A percentile compares a stretch with the other conserved stretches of the same genome.
Conservation (phyloP, 768 basidiomycete species). For the Lentinula lateritia region DNA sequence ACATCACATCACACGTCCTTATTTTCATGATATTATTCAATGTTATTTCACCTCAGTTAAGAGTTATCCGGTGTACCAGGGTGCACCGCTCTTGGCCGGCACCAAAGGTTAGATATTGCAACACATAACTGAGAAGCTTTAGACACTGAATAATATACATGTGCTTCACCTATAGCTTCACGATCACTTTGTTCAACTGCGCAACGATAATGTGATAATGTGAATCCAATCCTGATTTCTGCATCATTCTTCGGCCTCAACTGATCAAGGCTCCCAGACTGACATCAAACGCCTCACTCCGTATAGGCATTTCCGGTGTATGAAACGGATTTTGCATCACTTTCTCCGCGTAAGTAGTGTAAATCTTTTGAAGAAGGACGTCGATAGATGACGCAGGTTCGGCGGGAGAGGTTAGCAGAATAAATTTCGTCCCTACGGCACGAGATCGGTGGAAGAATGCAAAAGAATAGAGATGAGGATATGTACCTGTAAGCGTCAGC, state of each 20-base stretch:
- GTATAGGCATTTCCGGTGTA: constrained; percentile 98
- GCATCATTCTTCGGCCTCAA: neutral
- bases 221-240: neutral
- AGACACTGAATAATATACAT: too few relatives aligned
- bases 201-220: too few relatives aligned
- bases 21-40: too few relatives aligned
- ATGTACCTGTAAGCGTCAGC: constrained; percentile 82
- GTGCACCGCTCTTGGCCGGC: too few relatives aligned
- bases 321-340: constrained; percentile 99
- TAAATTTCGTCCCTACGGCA: constrained; percentile 85
- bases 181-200: neutral
- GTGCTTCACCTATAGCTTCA: too few relatives aligned
- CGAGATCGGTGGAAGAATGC: neutral
- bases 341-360: constrained; percentile 90
- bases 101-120: too few relatives aligned
- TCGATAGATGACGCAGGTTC: constrained; percentile 56
- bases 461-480: neutral
- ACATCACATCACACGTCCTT: too few relatives aligned
- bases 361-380: constrained; percentile 77
- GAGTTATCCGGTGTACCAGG: too few relatives aligned
- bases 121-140: too few relatives aligned
- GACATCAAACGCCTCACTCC: constrained; percentile 82
- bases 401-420: constrained; percentile 78
- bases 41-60: too few relatives aligned
- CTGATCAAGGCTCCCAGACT: constrained; percentile 61